phyloP scores from a whole-genome alignment of 129 eudicot species.

The Rutidosis leptorrhynchoides region DNA sequence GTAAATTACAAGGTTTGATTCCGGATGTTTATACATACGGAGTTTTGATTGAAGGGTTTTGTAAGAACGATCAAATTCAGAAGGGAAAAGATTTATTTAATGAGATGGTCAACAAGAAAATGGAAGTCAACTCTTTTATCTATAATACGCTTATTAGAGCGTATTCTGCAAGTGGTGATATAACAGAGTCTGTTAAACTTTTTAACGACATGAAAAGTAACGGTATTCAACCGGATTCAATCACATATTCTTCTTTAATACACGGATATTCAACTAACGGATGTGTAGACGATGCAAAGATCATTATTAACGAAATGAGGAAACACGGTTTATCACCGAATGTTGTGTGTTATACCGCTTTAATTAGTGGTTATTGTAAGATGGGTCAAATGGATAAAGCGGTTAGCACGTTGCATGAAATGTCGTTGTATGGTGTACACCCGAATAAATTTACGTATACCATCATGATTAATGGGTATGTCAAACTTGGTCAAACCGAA shows the following conservation, averaged over 20 bases:
- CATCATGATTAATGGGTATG: conserved; percentile 60
- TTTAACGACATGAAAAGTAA: conserved; percentile 60
- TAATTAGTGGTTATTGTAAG: conserved; percentile 71
- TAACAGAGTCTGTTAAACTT: conserved; percentile 51
- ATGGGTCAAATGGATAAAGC: conserved; percentile 71
- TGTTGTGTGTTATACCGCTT: conserved; percentile 70
- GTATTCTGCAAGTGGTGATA: conserved; percentile 42
- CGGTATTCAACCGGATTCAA: conserved; percentile 43
- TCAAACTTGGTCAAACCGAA: conserved; percentile 47
- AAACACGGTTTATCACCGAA: conserved; percentile 56
- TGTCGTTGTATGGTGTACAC: conserved; percentile 41
- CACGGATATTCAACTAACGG: conserved; percentile 55
- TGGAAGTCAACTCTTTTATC: conserved; percentile 45
- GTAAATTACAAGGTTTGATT: conserved; percentile 41
- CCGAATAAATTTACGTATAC: conserved; percentile 79
- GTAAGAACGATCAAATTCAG: conserved; percentile 49
- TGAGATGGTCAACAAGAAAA: conserved; percentile 40
- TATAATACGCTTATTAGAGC: conserved; percentile 63
- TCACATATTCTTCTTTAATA: conserved; percentile 59
- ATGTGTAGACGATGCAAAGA: conserved; percentile 48
- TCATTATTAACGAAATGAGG: conserved; percentile 53
- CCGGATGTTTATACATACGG: conserved; percentile 53
- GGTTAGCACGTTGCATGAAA: conserved; percentile 42
- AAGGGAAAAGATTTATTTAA: conserved; percentile 54
- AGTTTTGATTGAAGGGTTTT: conserved; percentile 63